Conservation (phyloP, 2,329 filamentous ascomycete species). For the Verticillium longisporum region DNA sequence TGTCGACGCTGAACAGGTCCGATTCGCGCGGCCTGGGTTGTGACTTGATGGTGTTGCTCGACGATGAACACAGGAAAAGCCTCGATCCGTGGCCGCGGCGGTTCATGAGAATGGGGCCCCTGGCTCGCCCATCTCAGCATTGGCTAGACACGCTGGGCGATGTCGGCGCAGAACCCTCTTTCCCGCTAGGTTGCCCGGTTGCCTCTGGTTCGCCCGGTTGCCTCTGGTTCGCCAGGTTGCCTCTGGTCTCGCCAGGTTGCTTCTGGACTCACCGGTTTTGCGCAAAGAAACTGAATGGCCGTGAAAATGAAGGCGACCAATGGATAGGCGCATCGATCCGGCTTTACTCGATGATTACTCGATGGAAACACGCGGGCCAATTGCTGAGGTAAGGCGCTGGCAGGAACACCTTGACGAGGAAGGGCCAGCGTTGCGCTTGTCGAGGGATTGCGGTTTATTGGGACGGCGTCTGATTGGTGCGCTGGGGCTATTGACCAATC, state of each 20-base stretch:
- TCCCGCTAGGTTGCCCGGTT: not conserved
- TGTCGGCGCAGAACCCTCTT: not conserved
- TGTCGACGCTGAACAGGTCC: not conserved
- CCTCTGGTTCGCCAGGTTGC: not conserved
- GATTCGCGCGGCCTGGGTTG: not conserved
- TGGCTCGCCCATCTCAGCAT: not conserved
- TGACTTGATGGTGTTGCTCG: not conserved
- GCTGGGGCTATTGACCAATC: not conserved
- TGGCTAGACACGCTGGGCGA: no score
- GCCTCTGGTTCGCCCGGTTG: not conserved
- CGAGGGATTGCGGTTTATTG: not conserved
- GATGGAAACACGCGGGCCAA: constrained; percentile 28
- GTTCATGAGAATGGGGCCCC: not conserved
- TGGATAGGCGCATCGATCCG: not conserved
- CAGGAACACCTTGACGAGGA: not conserved
- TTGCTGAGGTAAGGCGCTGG: not conserved
- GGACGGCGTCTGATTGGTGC: not conserved
- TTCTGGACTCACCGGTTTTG: not conserved
- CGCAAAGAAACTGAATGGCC: no score
- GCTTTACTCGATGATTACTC: constrained; percentile 39
- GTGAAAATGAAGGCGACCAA: no score
- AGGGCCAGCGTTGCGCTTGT: not conserved
- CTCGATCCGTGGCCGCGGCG: not conserved
- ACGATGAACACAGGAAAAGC: not conserved
- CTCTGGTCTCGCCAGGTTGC: not conserved